phyloP scores from a whole-genome alignment of 2,329 filamentous ascomycete species.

The Hirsutella minnesotensis region DNA sequence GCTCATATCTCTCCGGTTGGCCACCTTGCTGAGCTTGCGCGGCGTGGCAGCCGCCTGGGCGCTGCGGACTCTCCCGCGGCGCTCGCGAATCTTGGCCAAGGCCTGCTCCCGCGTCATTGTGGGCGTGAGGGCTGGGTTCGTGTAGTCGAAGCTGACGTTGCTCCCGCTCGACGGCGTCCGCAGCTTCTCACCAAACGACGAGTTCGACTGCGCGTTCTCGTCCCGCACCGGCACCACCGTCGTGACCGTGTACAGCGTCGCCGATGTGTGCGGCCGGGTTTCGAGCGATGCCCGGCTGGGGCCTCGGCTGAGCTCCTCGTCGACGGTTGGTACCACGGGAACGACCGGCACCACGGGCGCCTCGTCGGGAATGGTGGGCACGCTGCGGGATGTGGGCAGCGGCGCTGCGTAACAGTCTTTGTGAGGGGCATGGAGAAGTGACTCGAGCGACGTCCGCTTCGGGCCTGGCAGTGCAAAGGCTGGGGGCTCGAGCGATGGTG shows the following conservation, averaged over 20 bases:
- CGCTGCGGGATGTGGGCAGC: slow-evolving; percentile 28
- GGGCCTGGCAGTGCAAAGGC: slow-evolving; percentile 42
- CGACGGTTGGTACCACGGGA: neutral
- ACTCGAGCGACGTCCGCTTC: slow-evolving; percentile 46
- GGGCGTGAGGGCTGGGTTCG: slow-evolving; percentile 47
- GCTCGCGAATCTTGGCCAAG: slow-evolving; percentile 61
- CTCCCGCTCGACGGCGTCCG: slow-evolving; percentile 31
- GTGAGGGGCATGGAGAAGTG: slow-evolving; percentile 46
- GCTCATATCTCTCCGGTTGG: slow-evolving; percentile 34
- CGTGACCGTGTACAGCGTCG: slow-evolving; percentile 33
- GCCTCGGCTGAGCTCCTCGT: slow-evolving; percentile 4
- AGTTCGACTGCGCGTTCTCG: slow-evolving; percentile 23
- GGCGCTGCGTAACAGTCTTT: slow-evolving; percentile 19
- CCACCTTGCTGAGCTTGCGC: slow-evolving; percentile 43
- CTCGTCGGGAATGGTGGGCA: slow-evolving; percentile 21
- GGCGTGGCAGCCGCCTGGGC: slow-evolving; percentile 47
- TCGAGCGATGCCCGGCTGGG: slow-evolving; percentile 12
- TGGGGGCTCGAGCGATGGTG: slow-evolving; percentile 51
- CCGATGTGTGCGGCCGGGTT: slow-evolving; percentile 32
- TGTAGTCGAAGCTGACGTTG: slow-evolving; percentile 35
- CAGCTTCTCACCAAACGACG: slow-evolving; percentile 31
- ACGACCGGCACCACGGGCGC: slow-evolving; percentile 2
- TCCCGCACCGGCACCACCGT: slow-evolving; percentile 41
- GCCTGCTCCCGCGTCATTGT: slow-evolving; percentile 65
- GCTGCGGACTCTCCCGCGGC: slow-evolving; percentile 59